Evolutionary conservation across 2,329 filamentous ascomycete species (phyloP).

Genomic region (Sporothrix globosa): DNA sequence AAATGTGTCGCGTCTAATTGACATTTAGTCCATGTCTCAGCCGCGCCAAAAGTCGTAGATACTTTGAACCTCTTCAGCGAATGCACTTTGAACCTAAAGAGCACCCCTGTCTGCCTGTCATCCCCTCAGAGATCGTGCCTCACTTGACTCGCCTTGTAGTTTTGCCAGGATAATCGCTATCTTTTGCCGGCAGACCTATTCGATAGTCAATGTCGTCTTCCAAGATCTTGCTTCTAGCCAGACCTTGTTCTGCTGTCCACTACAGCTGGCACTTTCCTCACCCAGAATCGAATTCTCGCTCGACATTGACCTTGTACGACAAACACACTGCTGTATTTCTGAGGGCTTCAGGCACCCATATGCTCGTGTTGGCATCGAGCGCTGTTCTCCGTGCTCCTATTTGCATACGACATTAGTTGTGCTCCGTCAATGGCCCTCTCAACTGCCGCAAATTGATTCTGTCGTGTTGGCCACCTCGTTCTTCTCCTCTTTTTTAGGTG

Average conservation of each 20-base stretch:
- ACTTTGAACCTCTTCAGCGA: too few relatives aligned
- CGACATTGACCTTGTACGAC: not conserved
- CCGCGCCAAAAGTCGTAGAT: too few relatives aligned
- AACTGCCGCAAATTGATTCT: slow-evolving; percentile 13
- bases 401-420: not conserved
- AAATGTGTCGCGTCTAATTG: not conserved
- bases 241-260: not conserved
- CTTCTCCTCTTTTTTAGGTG: not conserved
- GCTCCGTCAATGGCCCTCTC: not conserved
- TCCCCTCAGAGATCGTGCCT: not conserved
- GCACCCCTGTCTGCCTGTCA: not conserved
- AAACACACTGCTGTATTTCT: not conserved
- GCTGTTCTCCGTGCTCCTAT: not conserved
- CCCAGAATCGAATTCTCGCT: not conserved
- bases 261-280: not conserved
- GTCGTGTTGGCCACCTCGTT: not conserved
- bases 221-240: slow-evolving; percentile 3
- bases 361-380: not conserved
- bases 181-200: slow-evolving; percentile 7
- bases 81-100: not conserved
- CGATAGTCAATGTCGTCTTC: not conserved
- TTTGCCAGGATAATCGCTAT: not conserved
- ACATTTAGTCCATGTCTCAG: too few relatives aligned
- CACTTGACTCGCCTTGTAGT: too few relatives aligned
- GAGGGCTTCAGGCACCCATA: not conserved